Evolutionary conservation across 139 green algal species (phyloP), one percentile per base, ranked within the genome.

Genomic region (Zygnema cylindricum): DNA sequence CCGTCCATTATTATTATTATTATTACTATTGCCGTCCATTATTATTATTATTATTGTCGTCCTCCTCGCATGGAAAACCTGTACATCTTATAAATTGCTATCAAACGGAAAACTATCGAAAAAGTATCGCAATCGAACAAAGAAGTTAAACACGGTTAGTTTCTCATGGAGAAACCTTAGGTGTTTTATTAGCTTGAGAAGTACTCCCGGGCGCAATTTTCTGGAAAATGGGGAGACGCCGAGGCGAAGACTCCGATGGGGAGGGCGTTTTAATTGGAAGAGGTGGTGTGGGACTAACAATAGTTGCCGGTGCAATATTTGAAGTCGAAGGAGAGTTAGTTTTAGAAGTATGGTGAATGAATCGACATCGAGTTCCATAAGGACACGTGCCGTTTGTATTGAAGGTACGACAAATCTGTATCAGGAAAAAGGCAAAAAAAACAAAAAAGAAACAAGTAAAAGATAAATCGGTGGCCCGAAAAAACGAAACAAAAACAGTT

Each of bases 341-440:
- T 16, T 79, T 79, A 43, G 78, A 54, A 23, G 35, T 85, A 1
- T 85, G 84, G 63, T 94, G 92, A 71, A 94, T 94, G 92, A 94
- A 94, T 3, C 92, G 77, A 84, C 92, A 94, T 0, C 92, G 87
- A n/a, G 81, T 94, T 11, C 92, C 92, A 81, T 94, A 94, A 30
- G 92, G 92, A 43, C 92, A 94, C 0, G 87, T 93, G 30, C 92
- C 92, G n/a, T 92, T 90, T 25, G 42, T 16, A 0, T 86, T 86
- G 69, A 94, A 94, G 2, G 92, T 94, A 7, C 92, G 81, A 71
- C 92, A 94, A 25, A 91, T 91, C 86, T 90, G 86, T 42, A 76
- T 0, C 25, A 0, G 22, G 49, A 63, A 63, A 7, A 63, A 7
- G 49, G 49, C 7, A n/a, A n/a, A n/a, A n/a, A n/a, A n/a, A n/a